Base-by-base conservation (phyloP, 2,329 filamentous ascomycete genomes). In the Ceratocystis cubensis region DNA sequence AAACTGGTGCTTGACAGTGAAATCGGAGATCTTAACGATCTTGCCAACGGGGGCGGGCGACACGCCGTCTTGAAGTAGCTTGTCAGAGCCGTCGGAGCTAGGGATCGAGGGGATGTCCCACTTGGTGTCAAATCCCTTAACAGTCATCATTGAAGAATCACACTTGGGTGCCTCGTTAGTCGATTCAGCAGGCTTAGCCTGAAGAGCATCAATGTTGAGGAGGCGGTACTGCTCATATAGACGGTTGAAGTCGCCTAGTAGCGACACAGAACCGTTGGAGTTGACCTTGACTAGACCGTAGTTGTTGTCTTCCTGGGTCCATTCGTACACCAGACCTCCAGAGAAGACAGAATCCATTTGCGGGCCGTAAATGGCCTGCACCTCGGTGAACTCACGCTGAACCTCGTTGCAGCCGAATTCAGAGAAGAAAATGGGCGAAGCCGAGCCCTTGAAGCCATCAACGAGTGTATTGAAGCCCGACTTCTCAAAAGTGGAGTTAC, bases 301-400 rank as follows among this genome's bases (percentile, higher is more conserved):
- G 73, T 84, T 77, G 74, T 87, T 86, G 53, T 77, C 75, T 73
- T 92, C 89, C 75, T 91, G 81, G 0, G 84, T 85, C 75, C 84
- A 93, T 76, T 94, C 88, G 78, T 93, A 94, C 59, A 93, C 88
- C 59, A 94, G 80, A 70, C 88, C 89, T 69, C 89, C 89, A 65
- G 85, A 87, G 72, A 93, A 85, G 66, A 84, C 78, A 20, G 79
- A 74, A 13, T 76, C 86, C 87, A 93, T 91, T 70, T 89, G 71
- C 48, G 79, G 72, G 66, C 88, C 82, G 75, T 93, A 93, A 70
- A 94, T 84, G 69, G 85, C 79, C 66, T 78, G 80, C 13, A 91
- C 86, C 76, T 94, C 89, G 70, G 88, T 87, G 77, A 91, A 94
- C 71, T 85, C 76, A 71, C 89, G 87, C n/a, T 77, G 74, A 15